Base-by-base conservation (phyloP, 352 stramenopile species). In the Pythium sukuiense region DNA sequence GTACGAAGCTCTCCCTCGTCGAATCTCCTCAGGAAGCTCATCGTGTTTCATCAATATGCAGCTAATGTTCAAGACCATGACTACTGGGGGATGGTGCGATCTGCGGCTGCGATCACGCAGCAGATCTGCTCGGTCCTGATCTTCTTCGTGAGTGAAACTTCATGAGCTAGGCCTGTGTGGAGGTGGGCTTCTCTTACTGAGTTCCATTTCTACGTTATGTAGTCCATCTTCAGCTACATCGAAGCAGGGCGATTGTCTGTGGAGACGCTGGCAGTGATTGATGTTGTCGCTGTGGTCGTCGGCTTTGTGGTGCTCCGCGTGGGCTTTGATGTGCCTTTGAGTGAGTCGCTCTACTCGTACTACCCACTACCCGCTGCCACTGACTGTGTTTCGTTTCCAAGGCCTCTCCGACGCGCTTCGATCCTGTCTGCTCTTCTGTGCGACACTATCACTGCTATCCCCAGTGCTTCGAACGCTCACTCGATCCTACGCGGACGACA, bases 401-500 rank as follows among this genome's bases (percentile, higher is more conserved):
- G 83, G 74, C 53, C 71, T 85, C 33, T 54, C 63, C 26, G 71
- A 93, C 55, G 78, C 75, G 32, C 55, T 94, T 37, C 85, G 81
- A 30, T 85, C 83, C n/a, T 87, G 83, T 48, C 65, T 95, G 13
- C 77, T 96, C 45, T 96, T 96, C 65, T 90, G 80, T 53, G 85
- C 85, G 4, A 93, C 81, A 50, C 73, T 96, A 29, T 94, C 84
- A 37, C 85, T 97, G 29, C 70, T 97, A 46, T 93, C 91, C 16
- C 92, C 92, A 6, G 88, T 97, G 53, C 71, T 98, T 58, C 85
- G 88, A 43, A 98, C 92, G 32, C 83, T 98, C 24, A 98, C 92
- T 24, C 79, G 81, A 30, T 96, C 90, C 30, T 97, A 91, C 60
- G 87, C 92, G 6, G 85, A 97, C 53, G 92, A 98, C 74, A 97